phyloP scores from a whole-genome alignment of 2,329 filamentous ascomycete genomes.

The Ceratocystis cubensis region DNA sequence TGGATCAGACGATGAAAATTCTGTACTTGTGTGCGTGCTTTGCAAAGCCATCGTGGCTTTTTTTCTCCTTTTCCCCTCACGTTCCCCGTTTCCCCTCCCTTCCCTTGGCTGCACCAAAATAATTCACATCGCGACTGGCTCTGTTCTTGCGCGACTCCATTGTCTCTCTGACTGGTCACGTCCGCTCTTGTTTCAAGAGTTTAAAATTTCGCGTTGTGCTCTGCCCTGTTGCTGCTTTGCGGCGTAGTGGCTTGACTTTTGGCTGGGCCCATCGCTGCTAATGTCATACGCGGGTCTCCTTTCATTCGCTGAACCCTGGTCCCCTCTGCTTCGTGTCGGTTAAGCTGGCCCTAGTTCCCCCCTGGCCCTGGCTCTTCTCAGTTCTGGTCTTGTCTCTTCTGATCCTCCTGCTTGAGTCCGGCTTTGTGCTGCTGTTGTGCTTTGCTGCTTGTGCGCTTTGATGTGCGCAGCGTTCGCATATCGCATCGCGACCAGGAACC shows the following conservation, averaged over 20 bases:
- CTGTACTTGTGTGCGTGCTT: no score
- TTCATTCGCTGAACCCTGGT: slow-evolving; percentile 4
- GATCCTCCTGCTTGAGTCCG: slow-evolving; percentile 1
- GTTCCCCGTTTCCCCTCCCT: neutral
- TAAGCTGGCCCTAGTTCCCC: slow-evolving; percentile 1
- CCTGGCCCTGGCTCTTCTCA: neutral
- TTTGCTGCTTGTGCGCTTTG: neutral
- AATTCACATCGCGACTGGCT: neutral
- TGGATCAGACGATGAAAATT: no score
- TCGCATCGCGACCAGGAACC: neutral
- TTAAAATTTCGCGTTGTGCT: neutral
- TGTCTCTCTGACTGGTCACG: neutral
- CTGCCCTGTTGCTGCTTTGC: neutral
- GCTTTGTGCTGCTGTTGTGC: slow-evolving; percentile 1
- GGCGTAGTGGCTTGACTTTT: neutral
- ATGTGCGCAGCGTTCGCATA: neutral
- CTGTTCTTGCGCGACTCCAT: neutral
- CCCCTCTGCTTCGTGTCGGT: neutral
- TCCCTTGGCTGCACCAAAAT: neutral
- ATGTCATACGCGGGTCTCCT: neutral
- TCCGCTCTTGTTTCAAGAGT: neutral
- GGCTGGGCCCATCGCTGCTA: neutral
- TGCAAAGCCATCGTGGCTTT: no score
- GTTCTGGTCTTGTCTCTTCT: neutral
- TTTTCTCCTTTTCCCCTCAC: neutral